Evolutionary conservation across 1,284 basidiomycete genomes (phyloP).

Genomic region (Fistulina hepatica): DNA sequence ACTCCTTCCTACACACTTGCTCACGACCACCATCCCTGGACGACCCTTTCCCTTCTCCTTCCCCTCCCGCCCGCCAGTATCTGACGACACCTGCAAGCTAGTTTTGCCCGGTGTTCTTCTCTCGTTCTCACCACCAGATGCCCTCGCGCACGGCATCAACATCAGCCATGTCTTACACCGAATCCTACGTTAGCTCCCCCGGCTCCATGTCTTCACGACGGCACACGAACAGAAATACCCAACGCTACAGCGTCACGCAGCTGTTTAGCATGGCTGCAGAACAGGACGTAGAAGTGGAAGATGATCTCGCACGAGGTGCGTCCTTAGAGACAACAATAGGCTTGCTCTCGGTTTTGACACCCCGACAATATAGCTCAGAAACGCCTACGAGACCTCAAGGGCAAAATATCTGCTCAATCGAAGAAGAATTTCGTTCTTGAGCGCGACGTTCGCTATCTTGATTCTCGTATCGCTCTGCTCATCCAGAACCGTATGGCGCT

Average conservation of each 20-base stretch:
- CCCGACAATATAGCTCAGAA: slow-evolving; percentile 66
- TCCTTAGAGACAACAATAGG: slow-evolving; percentile 13
- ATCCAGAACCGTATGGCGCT: slow-evolving; percentile 98
- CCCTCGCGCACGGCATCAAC: too few species aligned
- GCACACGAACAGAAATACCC: slow-evolving; percentile 84
- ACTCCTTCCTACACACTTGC: too few species aligned
- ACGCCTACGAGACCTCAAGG: slow-evolving; percentile 88
- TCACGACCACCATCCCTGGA: too few species aligned
- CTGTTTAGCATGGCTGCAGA: slow-evolving; percentile 97
- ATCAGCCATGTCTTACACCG: slow-evolving; percentile 64
- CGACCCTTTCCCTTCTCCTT: too few species aligned
- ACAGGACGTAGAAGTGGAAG: slow-evolving; percentile 97
- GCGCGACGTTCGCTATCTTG: slow-evolving; percentile 95
- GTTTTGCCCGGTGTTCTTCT: slow-evolving; percentile 5
- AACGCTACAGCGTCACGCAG: slow-evolving; percentile 92
- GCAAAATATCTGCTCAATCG: slow-evolving; percentile 95
- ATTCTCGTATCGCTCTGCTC: slow-evolving; percentile 92
- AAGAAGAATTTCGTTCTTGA: slow-evolving; percentile 99
- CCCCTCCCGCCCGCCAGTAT: too few species aligned
- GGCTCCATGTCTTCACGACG: slow-evolving; percentile 56
- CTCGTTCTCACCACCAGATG: slow-evolving; percentile 10
- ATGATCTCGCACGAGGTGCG: slow-evolving; percentile 89
- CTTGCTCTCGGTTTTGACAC: not conserved
- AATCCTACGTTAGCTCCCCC: slow-evolving; percentile 52
- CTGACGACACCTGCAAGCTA: slow-evolving; percentile 6